phyloP scores from a whole-genome alignment of 805 yeast species.

The Danielia oregonensis region DNA sequence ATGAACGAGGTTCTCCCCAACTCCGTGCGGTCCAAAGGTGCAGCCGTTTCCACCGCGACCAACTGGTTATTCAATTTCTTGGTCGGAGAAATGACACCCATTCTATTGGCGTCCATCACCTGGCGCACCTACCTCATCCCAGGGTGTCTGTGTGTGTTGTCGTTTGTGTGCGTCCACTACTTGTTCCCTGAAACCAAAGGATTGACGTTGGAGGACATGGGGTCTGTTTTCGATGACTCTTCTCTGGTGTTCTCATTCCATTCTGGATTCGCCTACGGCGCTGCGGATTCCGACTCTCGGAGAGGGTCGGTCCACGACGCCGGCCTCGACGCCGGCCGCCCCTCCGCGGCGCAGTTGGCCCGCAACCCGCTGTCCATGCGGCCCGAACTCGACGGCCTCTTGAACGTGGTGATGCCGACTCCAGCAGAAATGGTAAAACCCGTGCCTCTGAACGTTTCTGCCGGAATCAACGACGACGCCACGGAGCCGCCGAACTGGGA shows the following conservation, averaged over 20 bases:
- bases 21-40: conserved; percentile 83
- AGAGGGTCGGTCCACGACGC: conserved; percentile 6
- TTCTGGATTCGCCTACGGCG: conserved; percentile 26
- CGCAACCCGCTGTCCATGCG: conserved; percentile 35
- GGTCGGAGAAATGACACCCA: conserved; percentile 90
- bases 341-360: conserved; percentile 41
- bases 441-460: conserved; percentile 11
- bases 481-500: conserved; percentile 15
- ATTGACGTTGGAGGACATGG: conserved; percentile 86
- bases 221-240: conserved; percentile 72
- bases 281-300: conserved; percentile 9
- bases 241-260: conserved; percentile 42
- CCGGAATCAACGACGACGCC: conserved; percentile 13
- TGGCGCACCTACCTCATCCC: conserved; percentile 85
- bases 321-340: conserved; percentile 5
- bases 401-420: conserved; percentile 24
- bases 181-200: conserved; percentile 91
- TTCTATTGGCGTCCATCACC: conserved; percentile 66
- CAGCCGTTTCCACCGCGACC: conserved; percentile 84
- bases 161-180: conserved; percentile 67
- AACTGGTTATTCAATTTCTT: conserved; percentile 92
- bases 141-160: conserved; percentile 69
- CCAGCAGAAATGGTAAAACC: conserved; percentile 13
- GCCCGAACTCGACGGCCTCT: conserved; percentile 29
- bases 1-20: conserved; percentile 86